Evolutionary conservation across 73 alveolate species (phyloP).

Genomic region (Paramecium pentaurelia): DNA sequence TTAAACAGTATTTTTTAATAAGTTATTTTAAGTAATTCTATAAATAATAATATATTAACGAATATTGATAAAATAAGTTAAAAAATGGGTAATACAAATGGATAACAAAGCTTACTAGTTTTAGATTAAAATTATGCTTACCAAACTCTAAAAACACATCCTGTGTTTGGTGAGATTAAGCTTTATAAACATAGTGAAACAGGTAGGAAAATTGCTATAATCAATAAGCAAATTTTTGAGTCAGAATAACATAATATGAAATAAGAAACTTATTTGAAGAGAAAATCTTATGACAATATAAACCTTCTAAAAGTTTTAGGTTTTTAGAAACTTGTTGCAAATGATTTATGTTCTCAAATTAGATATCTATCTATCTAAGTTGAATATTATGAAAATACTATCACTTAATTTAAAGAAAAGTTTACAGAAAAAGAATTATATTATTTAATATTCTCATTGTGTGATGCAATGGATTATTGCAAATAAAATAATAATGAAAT

Average conservation of each 20-base stretch:
- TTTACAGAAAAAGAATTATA: background rate
- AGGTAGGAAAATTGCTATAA: background rate
- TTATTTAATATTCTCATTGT: background rate
- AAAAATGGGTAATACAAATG: background rate
- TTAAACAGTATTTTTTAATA: background rate
- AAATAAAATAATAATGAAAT: slow-evolving; percentile 3
- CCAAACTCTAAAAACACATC: background rate
- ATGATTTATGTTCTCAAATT: slow-evolving; percentile 12
- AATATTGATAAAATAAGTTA: background rate
- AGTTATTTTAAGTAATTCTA: background rate
- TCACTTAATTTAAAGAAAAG: background rate
- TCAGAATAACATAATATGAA: background rate
- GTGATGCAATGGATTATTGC: slow-evolving; percentile 27
- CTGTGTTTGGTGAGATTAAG: background rate
- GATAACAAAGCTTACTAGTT: background rate
- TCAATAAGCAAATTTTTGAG: background rate
- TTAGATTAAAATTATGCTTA: background rate
- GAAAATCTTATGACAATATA: background rate
- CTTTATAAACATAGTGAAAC: background rate
- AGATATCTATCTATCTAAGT: background rate
- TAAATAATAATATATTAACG: background rate
- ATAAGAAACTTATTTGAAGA: background rate
- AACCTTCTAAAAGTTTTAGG: background rate
- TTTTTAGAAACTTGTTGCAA: background rate
- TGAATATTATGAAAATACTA: slow-evolving; percentile 20